Evolutionary conservation across 129 eudicot genomes (phyloP).

Genomic region (Centaurea solstitialis): DNA sequence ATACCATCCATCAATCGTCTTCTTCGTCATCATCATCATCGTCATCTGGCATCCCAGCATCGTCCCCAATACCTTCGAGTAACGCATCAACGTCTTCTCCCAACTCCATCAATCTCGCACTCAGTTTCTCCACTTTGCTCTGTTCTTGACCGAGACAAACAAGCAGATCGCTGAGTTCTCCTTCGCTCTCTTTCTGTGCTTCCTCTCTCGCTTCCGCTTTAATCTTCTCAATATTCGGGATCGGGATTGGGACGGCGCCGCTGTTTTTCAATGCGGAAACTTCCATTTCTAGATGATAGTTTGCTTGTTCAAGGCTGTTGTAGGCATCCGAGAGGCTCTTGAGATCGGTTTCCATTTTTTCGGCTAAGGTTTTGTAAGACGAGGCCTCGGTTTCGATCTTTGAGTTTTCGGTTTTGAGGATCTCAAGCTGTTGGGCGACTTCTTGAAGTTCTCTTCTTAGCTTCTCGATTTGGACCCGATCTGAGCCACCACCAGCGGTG

Average conservation of each 20-base stretch:
- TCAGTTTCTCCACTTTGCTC: constrained; percentile 80
- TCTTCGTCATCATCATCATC: constrained; percentile 54
- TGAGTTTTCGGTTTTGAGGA: constrained; percentile 60
- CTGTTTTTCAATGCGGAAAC: constrained; percentile 49
- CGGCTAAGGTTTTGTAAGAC: constrained; percentile 48
- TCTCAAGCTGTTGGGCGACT: constrained; percentile 55
- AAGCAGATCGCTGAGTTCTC: constrained; percentile 77
- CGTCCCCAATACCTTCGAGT: constrained; percentile 92
- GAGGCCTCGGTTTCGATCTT: constrained; percentile 55
- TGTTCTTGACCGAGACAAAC: constrained; percentile 97
- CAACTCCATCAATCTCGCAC: constrained; percentile 64
- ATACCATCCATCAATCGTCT: constrained; percentile 27
- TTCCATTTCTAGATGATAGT: constrained; percentile 72
- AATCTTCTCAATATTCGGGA: constrained; percentile 65
- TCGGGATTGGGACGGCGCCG: constrained; percentile 24
- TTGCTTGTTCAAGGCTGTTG: constrained; percentile 90
- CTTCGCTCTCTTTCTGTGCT: constrained; percentile 91
- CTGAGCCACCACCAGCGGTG: constrained; percentile 48
- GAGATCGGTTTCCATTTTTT: constrained; percentile 74
- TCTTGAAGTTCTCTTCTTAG: constrained; percentile 79
- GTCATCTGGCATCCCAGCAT: constrained; percentile 43
- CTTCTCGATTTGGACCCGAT: constrained; percentile 69
- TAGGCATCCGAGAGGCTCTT: constrained; percentile 91
- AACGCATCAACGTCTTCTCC: constrained; percentile 82
- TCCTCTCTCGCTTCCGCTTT: constrained; percentile 84